Conservation (phyloP, 495 filamentous ascomycete species). For the Acidomyces sp. region DNA sequence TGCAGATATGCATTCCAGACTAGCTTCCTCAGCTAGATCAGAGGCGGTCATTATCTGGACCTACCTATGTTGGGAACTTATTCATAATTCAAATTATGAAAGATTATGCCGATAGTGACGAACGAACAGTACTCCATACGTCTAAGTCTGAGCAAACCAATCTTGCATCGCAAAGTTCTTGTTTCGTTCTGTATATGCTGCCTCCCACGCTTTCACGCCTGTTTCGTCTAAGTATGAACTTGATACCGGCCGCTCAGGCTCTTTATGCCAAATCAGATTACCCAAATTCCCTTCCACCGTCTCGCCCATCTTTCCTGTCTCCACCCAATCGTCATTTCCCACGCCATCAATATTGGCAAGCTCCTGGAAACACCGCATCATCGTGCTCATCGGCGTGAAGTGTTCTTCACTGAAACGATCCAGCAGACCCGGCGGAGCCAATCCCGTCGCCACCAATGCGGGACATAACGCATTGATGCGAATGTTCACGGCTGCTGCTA, state of each 20-base stretch:
- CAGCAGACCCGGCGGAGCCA: conserved; percentile 29
- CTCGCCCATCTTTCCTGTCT: conserved; percentile 11
- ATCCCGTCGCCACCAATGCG: conserved; percentile 27
- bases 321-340: conserved; percentile 7
- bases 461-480: conserved; percentile 32
- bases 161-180: conserved; percentile 16
- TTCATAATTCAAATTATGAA: neutral
- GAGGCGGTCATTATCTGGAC: too few species aligned
- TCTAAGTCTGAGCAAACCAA: conserved; percentile 4
- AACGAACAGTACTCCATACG: neutral
- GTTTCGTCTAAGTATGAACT: conserved; percentile 3
- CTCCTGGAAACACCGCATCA: conserved; percentile 21
- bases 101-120: neutral
- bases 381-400: conserved; percentile 32
- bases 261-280: conserved; percentile 10
- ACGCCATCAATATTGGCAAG: conserved; percentile 11
- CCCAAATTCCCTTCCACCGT: conserved; percentile 18
- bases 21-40: too few species aligned
- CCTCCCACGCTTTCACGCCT: conserved; percentile 9
- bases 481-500: conserved; percentile 26
- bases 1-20: too few species aligned
- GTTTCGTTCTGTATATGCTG: conserved; percentile 17
- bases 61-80: too few species aligned
- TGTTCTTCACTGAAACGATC: conserved; percentile 29
- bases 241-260: conserved; percentile 1